A percentile compares a stretch with the other conserved stretches of the same genome.
Conservation (phyloP, 2,329 filamentous ascomycete species). For the Fusarium sarcochroum region DNA sequence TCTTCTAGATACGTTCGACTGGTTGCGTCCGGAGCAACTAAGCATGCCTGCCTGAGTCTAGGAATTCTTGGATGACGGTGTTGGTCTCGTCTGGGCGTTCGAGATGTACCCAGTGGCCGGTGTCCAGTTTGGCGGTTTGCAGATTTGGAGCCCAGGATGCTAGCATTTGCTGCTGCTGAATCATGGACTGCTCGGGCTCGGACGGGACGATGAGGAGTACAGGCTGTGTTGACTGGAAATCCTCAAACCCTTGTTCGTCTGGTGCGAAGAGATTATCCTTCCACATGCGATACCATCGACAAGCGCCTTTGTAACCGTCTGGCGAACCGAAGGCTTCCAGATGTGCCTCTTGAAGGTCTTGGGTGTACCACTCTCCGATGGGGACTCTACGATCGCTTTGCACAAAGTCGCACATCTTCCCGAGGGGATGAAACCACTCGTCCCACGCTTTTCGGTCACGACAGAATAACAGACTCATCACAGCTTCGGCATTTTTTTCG, state of each 20-base stretch:
- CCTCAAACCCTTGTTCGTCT: slow-evolving; percentile 46
- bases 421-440: slow-evolving; percentile 47
- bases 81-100: slow-evolving; percentile 49
- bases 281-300: slow-evolving; percentile 53
- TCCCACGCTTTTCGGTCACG: slow-evolving; percentile 44
- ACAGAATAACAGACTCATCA: slow-evolving; percentile 51
- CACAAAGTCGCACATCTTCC: slow-evolving; percentile 50
- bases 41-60: slow-evolving; percentile 11
- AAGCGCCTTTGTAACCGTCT: slow-evolving; percentile 51
- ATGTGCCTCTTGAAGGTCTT: slow-evolving; percentile 43
- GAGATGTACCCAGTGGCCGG: slow-evolving; percentile 55
- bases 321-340: slow-evolving; percentile 37
- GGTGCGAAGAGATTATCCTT: slow-evolving; percentile 45
- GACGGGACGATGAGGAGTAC: slow-evolving; percentile 44
- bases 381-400: slow-evolving; percentile 33
- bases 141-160: slow-evolving; percentile 51
- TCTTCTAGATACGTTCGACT: slow-evolving; percentile 64
- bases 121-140: slow-evolving; percentile 53
- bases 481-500: slow-evolving; percentile 44
- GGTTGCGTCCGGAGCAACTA: slow-evolving; percentile 52
- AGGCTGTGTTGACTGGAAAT: slow-evolving; percentile 35
- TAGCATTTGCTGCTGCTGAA: slow-evolving; percentile 49
- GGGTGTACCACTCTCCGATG: slow-evolving; percentile 47
- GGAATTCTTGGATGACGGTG: slow-evolving; percentile 41
- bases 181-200: slow-evolving; percentile 22